Evolutionary conservation across 345 rosid species (phyloP).

Genomic region (Excoecaria agallocha): DNA sequence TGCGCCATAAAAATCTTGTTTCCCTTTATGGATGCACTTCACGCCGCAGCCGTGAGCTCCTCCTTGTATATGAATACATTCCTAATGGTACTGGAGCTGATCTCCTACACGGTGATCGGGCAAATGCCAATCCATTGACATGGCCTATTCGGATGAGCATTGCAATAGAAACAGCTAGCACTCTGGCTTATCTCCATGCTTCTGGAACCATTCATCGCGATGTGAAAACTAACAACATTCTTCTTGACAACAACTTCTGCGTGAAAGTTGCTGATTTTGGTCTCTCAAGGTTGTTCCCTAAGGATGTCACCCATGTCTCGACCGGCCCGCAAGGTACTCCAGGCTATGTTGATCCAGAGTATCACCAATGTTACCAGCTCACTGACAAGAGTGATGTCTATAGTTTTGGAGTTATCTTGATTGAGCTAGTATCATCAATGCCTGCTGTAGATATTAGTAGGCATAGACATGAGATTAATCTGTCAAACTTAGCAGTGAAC

Average conservation of each 20-base stretch:
- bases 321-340: conserved; percentile 26
- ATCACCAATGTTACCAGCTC: conserved; percentile 18
- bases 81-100: conserved; percentile 26
- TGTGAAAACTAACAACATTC: conserved; percentile 26
- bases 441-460: conserved; percentile 21
- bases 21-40: conserved; percentile 41
- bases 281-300: conserved; percentile 23
- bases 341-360: conserved; percentile 29
- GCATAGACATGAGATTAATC: conserved; percentile 14
- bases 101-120: conserved; percentile 19
- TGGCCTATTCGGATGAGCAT: conserved; percentile 27
- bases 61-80: conserved; percentile 31
- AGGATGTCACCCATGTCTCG: conserved; percentile 23
- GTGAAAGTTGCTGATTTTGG: conserved; percentile 32
- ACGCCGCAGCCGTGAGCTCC: conserved; percentile 33
- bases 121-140: conserved; percentile 12
- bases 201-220: conserved; percentile 20
- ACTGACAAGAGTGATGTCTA: conserved; percentile 28
- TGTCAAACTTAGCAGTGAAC: conserved; percentile 10
- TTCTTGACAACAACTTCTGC: conserved; percentile 13
- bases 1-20: conserved; percentile 38
- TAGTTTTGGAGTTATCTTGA: conserved; percentile 24
- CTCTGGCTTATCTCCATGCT: conserved; percentile 27
- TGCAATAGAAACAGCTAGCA: conserved; percentile 21
- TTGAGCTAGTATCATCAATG: conserved; percentile 25